Conservation (phyloP, 2,329 filamentous ascomycete species). For the Claviceps monticola region DNA sequence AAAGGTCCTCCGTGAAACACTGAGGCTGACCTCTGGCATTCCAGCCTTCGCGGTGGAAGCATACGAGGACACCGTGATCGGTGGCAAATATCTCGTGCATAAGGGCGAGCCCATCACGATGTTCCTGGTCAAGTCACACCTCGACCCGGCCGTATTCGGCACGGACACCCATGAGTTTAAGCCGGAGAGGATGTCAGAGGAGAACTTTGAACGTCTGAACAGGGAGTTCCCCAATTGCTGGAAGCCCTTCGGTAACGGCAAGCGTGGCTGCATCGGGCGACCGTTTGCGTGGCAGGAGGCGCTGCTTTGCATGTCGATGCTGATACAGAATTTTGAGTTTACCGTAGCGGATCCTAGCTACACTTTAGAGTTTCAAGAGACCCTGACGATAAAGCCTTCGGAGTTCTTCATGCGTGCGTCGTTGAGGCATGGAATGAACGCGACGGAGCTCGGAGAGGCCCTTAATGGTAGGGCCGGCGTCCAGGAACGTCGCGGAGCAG, state of each 20-base stretch:
- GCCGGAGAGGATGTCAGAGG: constrained; percentile 60
- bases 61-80: constrained; percentile 38
- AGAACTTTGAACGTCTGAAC: constrained; percentile 46
- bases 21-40: constrained; percentile 49
- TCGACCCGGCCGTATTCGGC: constrained; percentile 51
- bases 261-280: constrained; percentile 57
- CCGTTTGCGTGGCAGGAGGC: constrained; percentile 65
- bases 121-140: constrained; percentile 40
- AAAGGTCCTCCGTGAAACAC: constrained; percentile 47
- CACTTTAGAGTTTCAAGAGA: constrained; percentile 37
- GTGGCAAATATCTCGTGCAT: constrained; percentile 46
- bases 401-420: constrained; percentile 47
- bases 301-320: constrained; percentile 43
- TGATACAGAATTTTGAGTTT: constrained; percentile 62
- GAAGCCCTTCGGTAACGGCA: constrained; percentile 66
- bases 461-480: constrained; percentile 21
- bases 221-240: constrained; percentile 48
- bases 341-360: constrained; percentile 47
- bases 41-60: constrained; percentile 41
- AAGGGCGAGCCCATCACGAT: constrained; percentile 35
- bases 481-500: constrained; percentile 2
- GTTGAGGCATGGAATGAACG: constrained; percentile 33
- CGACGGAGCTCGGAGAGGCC: constrained; percentile 31
- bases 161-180: constrained; percentile 50
- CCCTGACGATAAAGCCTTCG: constrained; percentile 49